Evolutionary conservation across 768 basidiomycete species (phyloP).

Genomic region (Pleurotus sapidus): DNA sequence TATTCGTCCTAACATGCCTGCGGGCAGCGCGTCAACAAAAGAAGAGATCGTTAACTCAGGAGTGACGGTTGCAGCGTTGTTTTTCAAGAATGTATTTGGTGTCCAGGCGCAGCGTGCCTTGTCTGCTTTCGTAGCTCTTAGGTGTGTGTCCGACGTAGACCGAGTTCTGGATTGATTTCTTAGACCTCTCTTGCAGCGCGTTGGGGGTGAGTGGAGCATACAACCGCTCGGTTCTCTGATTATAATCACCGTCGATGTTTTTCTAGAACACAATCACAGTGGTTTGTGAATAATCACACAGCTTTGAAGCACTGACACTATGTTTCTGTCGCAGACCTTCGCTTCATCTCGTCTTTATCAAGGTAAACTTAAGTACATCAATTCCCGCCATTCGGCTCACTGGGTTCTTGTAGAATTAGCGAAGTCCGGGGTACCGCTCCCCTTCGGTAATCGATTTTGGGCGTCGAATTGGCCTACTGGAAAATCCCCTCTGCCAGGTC

Average conservation of each 20-base stretch:
- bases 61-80: conserved; percentile 55
- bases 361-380: conserved; percentile 19
- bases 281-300: conserved; percentile 9
- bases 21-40: conserved; percentile 37
- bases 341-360: conserved; percentile 51
- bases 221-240: neutral
- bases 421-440: conserved; percentile 59
- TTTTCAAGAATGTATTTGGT: conserved; percentile 61
- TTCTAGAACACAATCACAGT: conserved; percentile 23
- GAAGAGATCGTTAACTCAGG: conserved; percentile 44
- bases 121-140: conserved; percentile 56
- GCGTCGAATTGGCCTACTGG: conserved; percentile 62
- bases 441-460: conserved; percentile 58
- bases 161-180: neutral
- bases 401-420: conserved; percentile 40
- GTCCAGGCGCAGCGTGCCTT: conserved; percentile 47
- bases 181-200: neutral
- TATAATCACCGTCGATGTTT: no score
- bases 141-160: conserved; percentile 24
- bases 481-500: conserved; percentile 52
- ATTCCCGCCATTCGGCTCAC: neutral
- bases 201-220: neutral
- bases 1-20: no score
- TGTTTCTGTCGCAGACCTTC: conserved; percentile 36
- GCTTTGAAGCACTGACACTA: neutral